Base-by-base conservation (phyloP, 495 filamentous ascomycete species). In the Cairneyella variabilis region DNA sequence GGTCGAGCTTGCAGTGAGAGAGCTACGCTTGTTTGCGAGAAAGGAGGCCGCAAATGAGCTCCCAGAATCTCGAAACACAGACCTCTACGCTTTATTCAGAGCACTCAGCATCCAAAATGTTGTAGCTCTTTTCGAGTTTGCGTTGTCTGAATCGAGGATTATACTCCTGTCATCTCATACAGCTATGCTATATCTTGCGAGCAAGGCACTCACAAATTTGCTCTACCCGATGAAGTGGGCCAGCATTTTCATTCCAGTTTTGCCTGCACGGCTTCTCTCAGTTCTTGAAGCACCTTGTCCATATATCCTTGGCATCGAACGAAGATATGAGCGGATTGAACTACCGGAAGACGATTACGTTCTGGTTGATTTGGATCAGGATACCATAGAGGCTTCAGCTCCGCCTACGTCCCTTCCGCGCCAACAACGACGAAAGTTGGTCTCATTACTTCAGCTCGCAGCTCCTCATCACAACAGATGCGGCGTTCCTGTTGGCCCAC, bases 291-390 rank as follows among this genome's bases (percentile, higher is more conserved):
- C 93, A 1, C 93, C 93, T 16, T 97, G 93, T 57, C 93, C 93
- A 0, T 98, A 97, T 63, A 96, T 98, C 53, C 88, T 96, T 17
- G 93, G 93, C 39, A 89, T 98, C 34, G 93, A 98, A 67, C 79
- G 90, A 48, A 82, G 93, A 36, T 98, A 97, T 69, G 93, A 97
- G 57, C 86, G 86, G 57, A 82, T 95, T 45, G 88, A 95, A 53
- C 77, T 96, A 28, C 93, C 93, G 0, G 89, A 95, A n/a, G 93
- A 97, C 60, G 93, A 97, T 64, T 97, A 92, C 65, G 91, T 97
- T 16, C 70, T 97, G 27, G 90, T 97, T 36, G 93, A 98, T 68
- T 76, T 98, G 34, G 93, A 98, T 70, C 80, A 85, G 62, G 87
- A 97, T 62, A 78, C 80, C 39, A 93, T 98, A 49, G 88, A 95